Evolutionary conservation across 345 rosid genomes (phyloP), one percentile per base, ranked within the genome.

Genomic region (Cardamine resedifolia): DNA sequence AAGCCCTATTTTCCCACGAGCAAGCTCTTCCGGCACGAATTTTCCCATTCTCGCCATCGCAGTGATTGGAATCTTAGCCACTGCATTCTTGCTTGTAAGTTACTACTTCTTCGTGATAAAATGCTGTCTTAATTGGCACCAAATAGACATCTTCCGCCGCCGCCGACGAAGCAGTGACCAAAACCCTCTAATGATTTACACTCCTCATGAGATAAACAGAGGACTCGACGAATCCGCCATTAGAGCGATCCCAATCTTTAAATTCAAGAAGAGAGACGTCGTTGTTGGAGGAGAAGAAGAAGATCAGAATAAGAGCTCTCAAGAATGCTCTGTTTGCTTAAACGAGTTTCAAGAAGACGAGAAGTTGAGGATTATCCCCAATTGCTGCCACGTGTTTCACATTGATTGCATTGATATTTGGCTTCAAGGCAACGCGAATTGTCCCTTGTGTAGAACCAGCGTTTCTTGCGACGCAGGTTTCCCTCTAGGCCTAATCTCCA

Each of bases 381-480:
- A 80, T 18, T 95, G 99, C 14, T 68, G 88, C 76, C 99, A 95
- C 75, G 81, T 90, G 47, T 95, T 95, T 34, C 99, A 95, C 53
- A 87, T 90, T 10, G 98, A 95, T 66, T 95, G 98, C 79, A 90
- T 95, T 21, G 98, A 91, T 75, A 76, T 83, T 50, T 95, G 99
- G 99, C 97, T 95, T 51, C 99, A 91, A 70, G 84, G 64, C 73
- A 90, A 90, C 43, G 87, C 96, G 0, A 95, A 91, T 56, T 95
- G 99, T 72, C 99, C 99, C 0, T 86, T 95, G 60, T 95, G 99
- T 68, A 81, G 99, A 74, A 87, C 93, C 7, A 88, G 87, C 49
- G 83, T 95, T 83, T 91, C 98, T 6, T 71, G 80, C 30, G 59
- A 73, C 0, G 43, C 79, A 20, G 68, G 79, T 59, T 81, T 76